Evolutionary conservation across 2,329 filamentous ascomycete species (phyloP).

Genomic region (Leptodontidium sp.): DNA sequence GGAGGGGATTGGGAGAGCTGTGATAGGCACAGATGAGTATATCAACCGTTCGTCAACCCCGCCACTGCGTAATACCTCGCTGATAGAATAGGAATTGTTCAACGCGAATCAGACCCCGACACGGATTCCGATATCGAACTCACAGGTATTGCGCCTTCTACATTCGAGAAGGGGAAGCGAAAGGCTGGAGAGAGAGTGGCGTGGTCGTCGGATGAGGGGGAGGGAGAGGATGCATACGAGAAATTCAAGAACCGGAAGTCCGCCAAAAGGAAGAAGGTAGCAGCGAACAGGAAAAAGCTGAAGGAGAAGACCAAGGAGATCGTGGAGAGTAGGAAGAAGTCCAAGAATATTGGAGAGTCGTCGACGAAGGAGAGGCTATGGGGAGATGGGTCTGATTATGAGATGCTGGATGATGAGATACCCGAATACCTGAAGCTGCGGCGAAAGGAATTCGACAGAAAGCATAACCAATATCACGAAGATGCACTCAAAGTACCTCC

Average conservation of each 20-base stretch:
- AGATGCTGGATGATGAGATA: constrained; percentile 51
- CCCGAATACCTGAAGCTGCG: constrained; percentile 78
- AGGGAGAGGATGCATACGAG: constrained; percentile 66
- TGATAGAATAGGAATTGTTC: constrained; percentile 39
- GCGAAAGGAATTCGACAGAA: constrained; percentile 72
- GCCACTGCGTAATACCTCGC: neutral
- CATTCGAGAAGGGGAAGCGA: constrained; percentile 37
- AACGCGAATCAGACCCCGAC: constrained; percentile 31
- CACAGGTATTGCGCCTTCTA: constrained; percentile 6
- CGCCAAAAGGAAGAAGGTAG: constrained; percentile 59
- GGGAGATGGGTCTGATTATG: constrained; percentile 43
- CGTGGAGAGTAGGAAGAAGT: constrained; percentile 35
- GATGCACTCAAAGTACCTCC: constrained; percentile 81
- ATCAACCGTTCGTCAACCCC: constrained; percentile 38
- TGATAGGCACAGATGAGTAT: constrained; percentile 39
- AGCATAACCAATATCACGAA: constrained; percentile 65
- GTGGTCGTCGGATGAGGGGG: constrained; percentile 67
- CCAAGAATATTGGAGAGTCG: constrained; percentile 39
- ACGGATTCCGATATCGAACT: constrained; percentile 36
- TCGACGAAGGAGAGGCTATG: constrained; percentile 40
- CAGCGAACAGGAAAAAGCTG: constrained; percentile 54
- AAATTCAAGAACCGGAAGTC: constrained; percentile 69
- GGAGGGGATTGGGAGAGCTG: neutral
- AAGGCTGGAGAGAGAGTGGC: constrained; percentile 50
- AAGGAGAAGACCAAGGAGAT: constrained; percentile 56